Base-by-base conservation (phyloP, 345 rosid genomes). In the Syzygium aqueum region DNA sequence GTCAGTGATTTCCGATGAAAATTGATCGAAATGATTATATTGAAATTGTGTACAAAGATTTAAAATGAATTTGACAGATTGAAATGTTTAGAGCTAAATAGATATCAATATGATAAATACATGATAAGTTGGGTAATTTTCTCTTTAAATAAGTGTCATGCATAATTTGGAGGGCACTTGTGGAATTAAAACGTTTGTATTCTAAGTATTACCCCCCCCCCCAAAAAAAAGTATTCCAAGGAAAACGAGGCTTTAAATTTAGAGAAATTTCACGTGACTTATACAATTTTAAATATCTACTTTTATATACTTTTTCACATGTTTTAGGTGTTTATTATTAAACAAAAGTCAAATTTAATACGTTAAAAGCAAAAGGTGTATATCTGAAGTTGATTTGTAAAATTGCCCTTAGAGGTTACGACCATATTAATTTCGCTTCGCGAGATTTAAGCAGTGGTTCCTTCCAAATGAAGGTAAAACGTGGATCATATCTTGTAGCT, bases 11-110 rank as follows among this genome's bases (percentile, higher is more conserved):
- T 73, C 21, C 9, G 21, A 4, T 9, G 46, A 19, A 73, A 33
- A 73, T 73, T 61, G 8, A n/a, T 1, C 0, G 1, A 61, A 61
- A 3, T 0, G 15, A 61, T 2, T n/a, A n/a, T 0, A n/a, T 2
- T 12, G 16, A 27, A 61, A 33, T 33, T 37, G 9, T 2, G 0
- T 1, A 0, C 0, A 9, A 73, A 33, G 0, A 1, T 73, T 33
- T 17, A 73, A 4, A 40, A 2, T 0, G 17, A 5, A 73, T 17
- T 33, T 8, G 7, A 9, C 0, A 73, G 4, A 33, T 7, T 6
- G 1, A 14, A 28, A 73, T 17, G 4, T 33, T 2, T 17, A 33
- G 3, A 33, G 3, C 9, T 17, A 8, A 67, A 67, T 37, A 3
- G 23, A 17, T 73, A 8, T 33, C 3, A 3, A 4, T 33, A 19